Percentiles rank a stretch among this genome's conserved stretches.
phyloP scores from a whole-genome alignment of 2,329 filamentous ascomycete genomes.

The Talaromyces sp. region DNA sequence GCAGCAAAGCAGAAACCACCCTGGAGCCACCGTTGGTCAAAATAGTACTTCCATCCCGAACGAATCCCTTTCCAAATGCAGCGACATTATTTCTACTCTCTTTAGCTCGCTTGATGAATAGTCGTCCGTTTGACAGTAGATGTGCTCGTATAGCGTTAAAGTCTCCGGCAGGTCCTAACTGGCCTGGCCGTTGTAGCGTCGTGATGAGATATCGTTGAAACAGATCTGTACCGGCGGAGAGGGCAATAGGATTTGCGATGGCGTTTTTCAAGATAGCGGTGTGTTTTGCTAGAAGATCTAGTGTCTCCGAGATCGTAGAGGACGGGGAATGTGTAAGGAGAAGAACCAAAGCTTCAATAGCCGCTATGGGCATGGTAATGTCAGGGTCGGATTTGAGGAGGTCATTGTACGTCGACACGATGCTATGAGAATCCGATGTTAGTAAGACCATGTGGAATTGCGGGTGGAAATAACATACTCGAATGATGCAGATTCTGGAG shows the following conservation, averaged over 20 bases:
- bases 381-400: slow-evolving; percentile 67
- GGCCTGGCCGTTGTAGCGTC: slow-evolving; percentile 54
- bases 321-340: slow-evolving; percentile 74
- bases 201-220: slow-evolving; percentile 91
- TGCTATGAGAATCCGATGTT: slow-evolving; percentile 36
- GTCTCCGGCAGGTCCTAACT: slow-evolving; percentile 52
- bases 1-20: slow-evolving; percentile 72
- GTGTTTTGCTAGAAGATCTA: slow-evolving; percentile 74
- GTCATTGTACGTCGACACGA: slow-evolving; percentile 61
- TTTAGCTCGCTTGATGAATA: slow-evolving; percentile 84
- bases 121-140: slow-evolving; percentile 74
- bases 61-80: slow-evolving; percentile 68
- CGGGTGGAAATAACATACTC: slow-evolving; percentile 27
- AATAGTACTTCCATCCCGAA: slow-evolving; percentile 73
- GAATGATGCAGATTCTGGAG: slow-evolving; percentile 31
- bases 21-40: slow-evolving; percentile 85
- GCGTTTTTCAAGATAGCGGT: slow-evolving; percentile 71
- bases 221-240: slow-evolving; percentile 89
- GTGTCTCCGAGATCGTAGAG: slow-evolving; percentile 87
- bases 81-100: slow-evolving; percentile 80
- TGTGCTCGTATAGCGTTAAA: slow-evolving; percentile 81
- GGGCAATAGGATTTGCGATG: slow-evolving; percentile 81
- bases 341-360: slow-evolving; percentile 84
- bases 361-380: slow-evolving; percentile 91
- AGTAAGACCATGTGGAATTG: background rate